These are phyloP conservation scores for Thermochaetoides dissita DNA, from an alignment of 2,329 filamentous ascomycete species.

Conservation along the genomic window DNA sequence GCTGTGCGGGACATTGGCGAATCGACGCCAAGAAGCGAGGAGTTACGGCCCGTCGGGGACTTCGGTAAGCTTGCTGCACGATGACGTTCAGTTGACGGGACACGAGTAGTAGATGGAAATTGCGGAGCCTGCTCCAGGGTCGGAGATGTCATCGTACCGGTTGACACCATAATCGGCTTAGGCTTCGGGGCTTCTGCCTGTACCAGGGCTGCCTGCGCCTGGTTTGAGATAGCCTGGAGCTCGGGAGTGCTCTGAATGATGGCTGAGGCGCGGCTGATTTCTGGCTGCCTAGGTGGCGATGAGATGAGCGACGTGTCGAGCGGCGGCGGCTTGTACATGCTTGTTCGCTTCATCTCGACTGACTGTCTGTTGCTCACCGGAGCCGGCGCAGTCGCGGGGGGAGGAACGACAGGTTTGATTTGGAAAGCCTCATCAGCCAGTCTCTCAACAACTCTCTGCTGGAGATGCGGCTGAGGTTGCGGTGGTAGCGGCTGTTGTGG, in stretches of 20 bases:
- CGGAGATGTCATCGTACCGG: constrained; percentile 67
- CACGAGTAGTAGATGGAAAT: constrained; percentile 23
- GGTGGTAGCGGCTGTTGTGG: no score
- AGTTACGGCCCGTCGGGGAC: constrained; percentile 9
- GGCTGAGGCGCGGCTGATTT: constrained; percentile 46
- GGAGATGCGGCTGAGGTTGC: constrained; percentile 24
- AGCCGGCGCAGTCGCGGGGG: constrained; percentile 14
- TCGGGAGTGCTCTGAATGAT: constrained; percentile 52
- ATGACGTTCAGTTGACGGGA: constrained; percentile 26
- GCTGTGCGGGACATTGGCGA: constrained; percentile 14
- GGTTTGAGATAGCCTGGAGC: constrained; percentile 34
- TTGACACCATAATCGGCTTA: constrained; percentile 33
- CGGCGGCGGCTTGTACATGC: constrained; percentile 15
- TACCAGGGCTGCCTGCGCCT: constrained; percentile 20
- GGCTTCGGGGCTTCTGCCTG: constrained; percentile 23
- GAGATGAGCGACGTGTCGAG: constrained; percentile 20
- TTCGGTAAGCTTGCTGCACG: constrained; percentile 26
- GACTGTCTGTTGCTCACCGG: constrained; percentile 19
- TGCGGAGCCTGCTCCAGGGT: constrained; percentile 34
- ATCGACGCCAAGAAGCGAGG: constrained; percentile 15
- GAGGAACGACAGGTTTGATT: constrained; percentile 21
- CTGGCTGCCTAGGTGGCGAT: constrained; percentile 26
- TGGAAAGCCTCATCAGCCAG: constrained; percentile 77
- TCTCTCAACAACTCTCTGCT: constrained; percentile 57
- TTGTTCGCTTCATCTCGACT: constrained; percentile 19